phyloP scores from a whole-genome alignment of 169 alveolate species.

The Plasmodium gonderi region DNA sequence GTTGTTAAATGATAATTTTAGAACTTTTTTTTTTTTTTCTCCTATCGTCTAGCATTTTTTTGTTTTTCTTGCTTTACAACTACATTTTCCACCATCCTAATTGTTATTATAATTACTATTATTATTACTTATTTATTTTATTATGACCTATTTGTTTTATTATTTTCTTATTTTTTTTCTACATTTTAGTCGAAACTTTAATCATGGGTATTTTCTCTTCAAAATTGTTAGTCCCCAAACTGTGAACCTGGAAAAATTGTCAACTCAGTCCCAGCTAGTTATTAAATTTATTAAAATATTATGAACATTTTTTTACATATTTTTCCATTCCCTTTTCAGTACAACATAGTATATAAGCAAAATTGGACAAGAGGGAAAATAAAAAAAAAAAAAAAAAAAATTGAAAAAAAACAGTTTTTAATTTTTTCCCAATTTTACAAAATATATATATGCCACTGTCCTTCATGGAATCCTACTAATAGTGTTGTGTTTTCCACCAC shows the following conservation, averaged over 20 bases:
- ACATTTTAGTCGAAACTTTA: too few relatives aligned
- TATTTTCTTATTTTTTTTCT: too few relatives aligned
- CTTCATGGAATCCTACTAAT: background rate
- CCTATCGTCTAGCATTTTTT: too few relatives aligned
- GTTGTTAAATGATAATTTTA: background rate
- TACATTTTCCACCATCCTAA: background rate
- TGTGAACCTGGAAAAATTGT: too few relatives aligned
- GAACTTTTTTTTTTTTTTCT: background rate
- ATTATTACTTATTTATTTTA: too few relatives aligned
- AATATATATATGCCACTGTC: background rate
- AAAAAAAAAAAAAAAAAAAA: background rate
- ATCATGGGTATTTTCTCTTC: too few relatives aligned
- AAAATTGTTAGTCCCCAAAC: too few relatives aligned
- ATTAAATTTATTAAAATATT: too few relatives aligned
- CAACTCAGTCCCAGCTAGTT: too few relatives aligned
- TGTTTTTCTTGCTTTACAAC: background rate
- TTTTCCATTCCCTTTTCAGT: background rate
- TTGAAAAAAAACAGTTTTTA: background rate
- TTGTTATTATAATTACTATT: background rate
- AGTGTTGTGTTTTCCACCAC: too few relatives aligned
- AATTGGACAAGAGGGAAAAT: background rate
- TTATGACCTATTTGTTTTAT: too few relatives aligned
- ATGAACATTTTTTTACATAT: too few relatives aligned
- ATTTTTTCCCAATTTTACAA: background rate
- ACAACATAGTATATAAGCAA: background rate